Base-by-base conservation (phyloP, 345 rosid genomes). In the Gossypium australe region DNA sequence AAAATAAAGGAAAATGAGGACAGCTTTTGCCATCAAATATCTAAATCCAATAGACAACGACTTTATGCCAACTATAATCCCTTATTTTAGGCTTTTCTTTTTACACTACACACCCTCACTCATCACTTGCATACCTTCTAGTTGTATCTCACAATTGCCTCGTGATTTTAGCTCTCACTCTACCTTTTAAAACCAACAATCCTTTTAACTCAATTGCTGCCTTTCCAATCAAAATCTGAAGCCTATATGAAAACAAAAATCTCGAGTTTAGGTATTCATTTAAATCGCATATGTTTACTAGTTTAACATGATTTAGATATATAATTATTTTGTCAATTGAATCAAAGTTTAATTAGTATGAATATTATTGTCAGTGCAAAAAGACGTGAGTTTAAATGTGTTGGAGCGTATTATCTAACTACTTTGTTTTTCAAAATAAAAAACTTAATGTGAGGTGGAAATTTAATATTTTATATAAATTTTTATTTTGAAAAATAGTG, bases 21-120 rank as follows among this genome's bases (percentile, higher is more conserved):
- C 10, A 60, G 44, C 13, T 53, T 76, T 78, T 72, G 79, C 75
- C 72, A 80, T 78, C 77, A 61, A 77, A 13, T 13, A 3, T 34
- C 14, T 3, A 61, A 29, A 53, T 56, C 49, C 71, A 7, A 11
- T 38, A 80, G 81, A 82, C 58, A 80, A 59, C 5, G 76, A 85
- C 84, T 70, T 71, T 38, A 64, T 45, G 82, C 83, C 84, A 81
- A 79, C 68, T 47, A 22, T 11, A 24, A 13, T 51, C 47, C 67
- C 59, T 17, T 73, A 17, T 20, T 73, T 45, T 64, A 53, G 66
- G 57, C 51, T 51, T 5, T 16, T 75, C 41, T 34, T 34, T 51
- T 5, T 2, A 18, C 25, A 29, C 63, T 43, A 8, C 44, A 43
- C 29, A 67, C 38, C 38, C 38, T 34, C 38, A 34, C 69, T 67